Evolutionary conservation across 495 filamentous ascomycete genomes (phyloP).

Genomic region (Penicillium coprophilum): DNA sequence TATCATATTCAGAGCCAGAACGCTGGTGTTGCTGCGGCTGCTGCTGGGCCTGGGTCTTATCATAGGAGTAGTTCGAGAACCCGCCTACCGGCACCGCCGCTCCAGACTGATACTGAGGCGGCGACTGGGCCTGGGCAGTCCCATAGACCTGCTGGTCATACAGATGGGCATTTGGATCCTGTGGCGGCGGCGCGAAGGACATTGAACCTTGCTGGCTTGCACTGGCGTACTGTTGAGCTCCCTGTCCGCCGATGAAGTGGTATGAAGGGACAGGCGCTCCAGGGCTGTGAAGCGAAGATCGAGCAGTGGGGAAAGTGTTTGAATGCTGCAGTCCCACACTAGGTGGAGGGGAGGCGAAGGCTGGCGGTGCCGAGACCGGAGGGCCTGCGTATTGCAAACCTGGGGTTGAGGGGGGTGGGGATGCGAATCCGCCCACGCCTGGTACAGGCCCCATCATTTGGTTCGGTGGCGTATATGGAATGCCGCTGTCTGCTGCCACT

Average conservation of each 20-base stretch:
- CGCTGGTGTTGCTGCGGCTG: conserved; percentile 36
- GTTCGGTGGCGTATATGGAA: conserved; percentile 41
- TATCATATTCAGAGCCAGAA: conserved; percentile 52
- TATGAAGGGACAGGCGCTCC: conserved; percentile 31
- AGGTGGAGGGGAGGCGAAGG: conserved; percentile 41
- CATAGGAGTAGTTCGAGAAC: conserved; percentile 60
- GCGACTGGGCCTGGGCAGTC: conserved; percentile 19
- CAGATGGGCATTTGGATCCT: conserved; percentile 47
- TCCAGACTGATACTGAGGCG: conserved; percentile 22
- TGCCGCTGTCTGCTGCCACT: conserved; percentile 60
- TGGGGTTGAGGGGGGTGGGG: conserved; percentile 23
- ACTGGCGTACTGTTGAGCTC: conserved; percentile 21
- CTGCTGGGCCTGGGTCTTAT: conserved; percentile 32
- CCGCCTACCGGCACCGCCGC: conserved; percentile 40
- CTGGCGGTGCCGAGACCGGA: conserved; percentile 28
- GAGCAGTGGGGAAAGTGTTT: conserved; percentile 26
- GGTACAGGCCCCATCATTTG: conserved; percentile 27
- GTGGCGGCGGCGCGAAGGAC: conserved; percentile 45
- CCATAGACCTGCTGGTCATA: conserved; percentile 29
- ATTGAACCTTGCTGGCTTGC: conserved; percentile 24
- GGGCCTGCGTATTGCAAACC: conserved; percentile 33
- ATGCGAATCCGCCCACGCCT: conserved; percentile 29
- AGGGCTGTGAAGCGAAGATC: conserved; percentile 27
- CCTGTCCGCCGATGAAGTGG: conserved; percentile 26
- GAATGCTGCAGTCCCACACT: conserved; percentile 34